Evolutionary conservation across 129 eudicot species (phyloP), one percentile per base, ranked within the genome.

Genomic region (Flaveria linearis): DNA sequence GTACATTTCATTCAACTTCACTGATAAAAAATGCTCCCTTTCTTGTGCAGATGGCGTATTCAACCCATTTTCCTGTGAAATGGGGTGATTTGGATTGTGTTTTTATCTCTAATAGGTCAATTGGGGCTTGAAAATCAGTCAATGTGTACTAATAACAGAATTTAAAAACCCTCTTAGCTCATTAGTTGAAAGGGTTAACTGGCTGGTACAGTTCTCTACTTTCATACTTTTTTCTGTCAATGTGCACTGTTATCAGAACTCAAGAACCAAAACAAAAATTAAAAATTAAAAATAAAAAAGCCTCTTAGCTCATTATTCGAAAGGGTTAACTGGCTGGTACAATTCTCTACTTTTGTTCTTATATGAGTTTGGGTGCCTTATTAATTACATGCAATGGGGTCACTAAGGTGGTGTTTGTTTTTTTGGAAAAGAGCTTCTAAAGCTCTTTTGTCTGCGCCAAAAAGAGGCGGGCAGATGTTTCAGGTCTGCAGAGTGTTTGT

Each of bases 1-100:
- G 33, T 26, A 13, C 68, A 62, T 81, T 46, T 43, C 33, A 45
- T 50, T 26, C 71, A 75, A n/a, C 33, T 74, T 26, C 43, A 61
- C 1, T 41, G 41, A 41, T 8, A 39, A 66, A 1, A 13, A 36
- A 58, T 1, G 20, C 7, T 53, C 43, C 45, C 45, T 22, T 73
- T 74, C 46, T 23, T 33, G 17, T 63, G 33, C 45, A 28, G 0
- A 16, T 14, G 17, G 8, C 5, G 11, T 3, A 25, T 22, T 25
- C 67, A 23, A 9, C 64, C 64, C 30, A 9, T 57, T 57, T 20
- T 20, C 15, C 1, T 57, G 23, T 52, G 20, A n/a, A 51, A 56
- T 10, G 6, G 64, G 33, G 4, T 12, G 64, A 20, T 10, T 22
- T 30, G 1, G 8, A 28, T 18, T 17, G 23, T 17, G 23, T 17